A percentile compares a stretch with the other conserved stretches of the same genome.
Evolutionary conservation across 2,329 filamentous ascomycete genomes (phyloP).

Genomic region (Fusarium tricinctum): DNA sequence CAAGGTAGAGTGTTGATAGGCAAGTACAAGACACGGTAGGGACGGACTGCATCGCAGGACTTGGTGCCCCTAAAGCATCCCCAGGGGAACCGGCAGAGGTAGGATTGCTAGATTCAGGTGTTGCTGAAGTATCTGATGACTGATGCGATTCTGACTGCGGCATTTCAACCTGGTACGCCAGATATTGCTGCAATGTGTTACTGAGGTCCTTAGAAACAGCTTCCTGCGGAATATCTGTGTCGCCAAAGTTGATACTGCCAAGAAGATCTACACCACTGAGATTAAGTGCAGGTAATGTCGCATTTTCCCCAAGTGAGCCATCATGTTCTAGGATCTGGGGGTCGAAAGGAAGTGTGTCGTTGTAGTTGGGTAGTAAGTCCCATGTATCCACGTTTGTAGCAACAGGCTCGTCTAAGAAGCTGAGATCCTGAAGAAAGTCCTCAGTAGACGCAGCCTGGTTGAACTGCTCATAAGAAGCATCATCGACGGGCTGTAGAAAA

Average conservation of each 20-base stretch:
- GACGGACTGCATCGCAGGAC: slow-evolving; percentile 42
- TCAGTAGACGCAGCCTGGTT: slow-evolving; percentile 14
- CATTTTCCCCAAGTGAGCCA: slow-evolving; percentile 18
- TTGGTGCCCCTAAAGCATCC: slow-evolving; percentile 10
- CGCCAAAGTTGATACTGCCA: slow-evolving; percentile 53
- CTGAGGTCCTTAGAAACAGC: slow-evolving; percentile 51
- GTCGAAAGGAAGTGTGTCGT: slow-evolving; percentile 34
- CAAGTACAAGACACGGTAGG: slow-evolving; percentile 61
- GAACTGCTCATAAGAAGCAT: slow-evolving; percentile 16
- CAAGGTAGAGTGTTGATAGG: slow-evolving; percentile 64
- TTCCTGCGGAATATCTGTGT: slow-evolving; percentile 47
- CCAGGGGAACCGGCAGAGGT: slow-evolving; percentile 40
- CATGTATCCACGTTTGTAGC: slow-evolving; percentile 54
- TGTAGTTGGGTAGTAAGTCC: slow-evolving; percentile 54
- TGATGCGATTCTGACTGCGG: slow-evolving; percentile 22
- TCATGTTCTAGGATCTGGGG: slow-evolving; percentile 35
- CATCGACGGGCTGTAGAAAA: slow-evolving; percentile 9
- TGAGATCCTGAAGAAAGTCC: slow-evolving; percentile 52
- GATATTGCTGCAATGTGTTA: slow-evolving; percentile 48
- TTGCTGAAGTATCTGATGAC: slow-evolving; percentile 41
- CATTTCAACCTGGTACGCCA: slow-evolving; percentile 41
- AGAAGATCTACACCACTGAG: slow-evolving; percentile 51
- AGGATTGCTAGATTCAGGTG: slow-evolving; percentile 43
- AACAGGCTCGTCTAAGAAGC: slow-evolving; percentile 53
- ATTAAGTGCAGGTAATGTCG: slow-evolving; percentile 27